phyloP scores from a whole-genome alignment of 768 basidiomycete species.

The Coprinellus micaceus region DNA sequence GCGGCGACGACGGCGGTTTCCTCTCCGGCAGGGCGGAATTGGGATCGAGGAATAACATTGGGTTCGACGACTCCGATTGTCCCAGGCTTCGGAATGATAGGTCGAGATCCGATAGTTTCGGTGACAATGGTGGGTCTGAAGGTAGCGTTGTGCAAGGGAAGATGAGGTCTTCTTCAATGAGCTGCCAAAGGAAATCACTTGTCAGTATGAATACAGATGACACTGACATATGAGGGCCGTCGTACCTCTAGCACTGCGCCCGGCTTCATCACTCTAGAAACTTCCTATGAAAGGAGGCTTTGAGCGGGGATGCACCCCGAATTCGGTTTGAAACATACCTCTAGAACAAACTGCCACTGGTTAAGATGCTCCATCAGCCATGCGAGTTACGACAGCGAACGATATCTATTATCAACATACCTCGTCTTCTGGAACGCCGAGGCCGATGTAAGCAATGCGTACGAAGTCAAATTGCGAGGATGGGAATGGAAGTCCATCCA shows the following conservation, averaged over 20 bases:
- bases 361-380: background rate
- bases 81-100: conserved; percentile 17
- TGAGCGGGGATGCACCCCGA: conserved; percentile 14
- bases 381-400: background rate
- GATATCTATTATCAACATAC: conserved; percentile 21
- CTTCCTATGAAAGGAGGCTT: conserved; percentile 44
- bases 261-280: conserved; percentile 60
- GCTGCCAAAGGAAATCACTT: conserved; percentile 30
- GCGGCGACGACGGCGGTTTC: conserved; percentile 7
- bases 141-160: conserved; percentile 50
- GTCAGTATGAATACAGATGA: conserved; percentile 5
- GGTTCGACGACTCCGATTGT: background rate
- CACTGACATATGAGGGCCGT: too few relatives aligned
- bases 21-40: conserved; percentile 17
- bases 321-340: conserved; percentile 38
- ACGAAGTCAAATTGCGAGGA: conserved; percentile 61
- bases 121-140: conserved; percentile 15
- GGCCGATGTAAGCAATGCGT: conserved; percentile 57
- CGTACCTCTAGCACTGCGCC: conserved; percentile 63
- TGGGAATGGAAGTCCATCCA: conserved; percentile 62
- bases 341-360: conserved; percentile 63
- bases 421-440: conserved; percentile 72
- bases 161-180: conserved; percentile 71
- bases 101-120: conserved; percentile 13
- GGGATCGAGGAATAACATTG: background rate